These are phyloP conservation scores for Sarcomyxa edulis DNA, from an alignment of 768 basidiomycete species.

Conservation along the genomic window DNA sequence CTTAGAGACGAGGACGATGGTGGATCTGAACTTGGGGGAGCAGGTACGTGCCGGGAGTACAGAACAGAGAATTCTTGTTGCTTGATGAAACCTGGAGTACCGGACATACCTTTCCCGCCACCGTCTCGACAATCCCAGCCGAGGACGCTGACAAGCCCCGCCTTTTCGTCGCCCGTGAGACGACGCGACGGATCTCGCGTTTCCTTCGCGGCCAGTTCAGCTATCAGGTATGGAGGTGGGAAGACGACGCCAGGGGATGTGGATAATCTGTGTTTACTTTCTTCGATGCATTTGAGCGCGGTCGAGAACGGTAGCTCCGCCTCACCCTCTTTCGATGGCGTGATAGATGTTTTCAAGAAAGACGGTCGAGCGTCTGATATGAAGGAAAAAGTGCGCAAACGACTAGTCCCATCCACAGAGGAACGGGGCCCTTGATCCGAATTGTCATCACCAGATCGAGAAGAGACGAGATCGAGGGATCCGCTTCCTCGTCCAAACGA, in stretches of 20 bases:
- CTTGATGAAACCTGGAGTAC: conserved; percentile 45
- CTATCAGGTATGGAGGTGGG: conserved; percentile 41
- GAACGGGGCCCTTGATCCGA: conserved; percentile 13
- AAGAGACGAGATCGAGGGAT: conserved; percentile 36
- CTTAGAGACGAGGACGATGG: conserved; percentile 1
- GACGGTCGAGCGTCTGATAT: conserved; percentile 23
- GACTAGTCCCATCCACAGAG: conserved; percentile 21
- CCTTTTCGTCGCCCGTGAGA: conserved; percentile 53
- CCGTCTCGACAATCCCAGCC: conserved; percentile 54
- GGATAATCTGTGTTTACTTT: conserved; percentile 36
- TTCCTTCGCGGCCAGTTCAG: conserved; percentile 48
- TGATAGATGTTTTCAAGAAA: conserved; percentile 10
- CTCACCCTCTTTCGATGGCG: conserved; percentile 9
- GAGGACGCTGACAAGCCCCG: conserved; percentile 44
- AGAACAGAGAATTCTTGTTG: conserved; percentile 55
- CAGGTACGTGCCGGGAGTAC: conserved; percentile 34
- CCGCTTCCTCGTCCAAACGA: conserved; percentile 20
- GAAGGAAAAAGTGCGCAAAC: conserved; percentile 34
- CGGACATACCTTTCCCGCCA: conserved; percentile 40
- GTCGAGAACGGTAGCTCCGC: conserved; percentile 28
- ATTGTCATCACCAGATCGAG: conserved; percentile 9
- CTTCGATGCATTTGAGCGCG: conserved; percentile 35
- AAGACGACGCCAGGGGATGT: conserved; percentile 49
- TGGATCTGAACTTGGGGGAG: not conserved
- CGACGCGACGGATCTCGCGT: conserved; percentile 27